phyloP scores from a whole-genome alignment of 75 land plant genomes.

The Adiantum capillusveneris region DNA sequence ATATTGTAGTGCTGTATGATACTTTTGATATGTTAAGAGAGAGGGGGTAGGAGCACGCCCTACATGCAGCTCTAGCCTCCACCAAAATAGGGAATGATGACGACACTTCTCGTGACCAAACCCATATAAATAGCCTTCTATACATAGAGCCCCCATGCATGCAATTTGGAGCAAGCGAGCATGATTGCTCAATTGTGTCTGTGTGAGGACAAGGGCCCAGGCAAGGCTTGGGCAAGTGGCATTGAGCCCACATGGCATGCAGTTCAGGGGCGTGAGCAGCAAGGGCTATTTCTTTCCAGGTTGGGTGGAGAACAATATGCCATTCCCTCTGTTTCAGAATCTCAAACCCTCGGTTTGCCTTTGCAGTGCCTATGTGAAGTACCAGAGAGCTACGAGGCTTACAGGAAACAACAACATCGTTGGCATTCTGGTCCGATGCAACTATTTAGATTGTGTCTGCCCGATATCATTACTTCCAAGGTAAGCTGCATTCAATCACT shows the following conservation, averaged over 20 bases:
- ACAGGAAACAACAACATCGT: conserved; percentile 78
- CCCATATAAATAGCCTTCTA: too few species aligned
- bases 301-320: too few species aligned
- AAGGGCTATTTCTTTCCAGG: too few species aligned
- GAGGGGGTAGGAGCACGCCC: too few species aligned
- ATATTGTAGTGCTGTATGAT: not conserved
- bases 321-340: not conserved
- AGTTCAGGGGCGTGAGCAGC: not conserved
- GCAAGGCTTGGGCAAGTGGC: not conserved
- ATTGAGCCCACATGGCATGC: not conserved
- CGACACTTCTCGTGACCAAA: too few species aligned
- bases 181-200: not conserved
- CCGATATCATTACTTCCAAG: conserved; percentile 64
- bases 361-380: conserved; percentile 72
- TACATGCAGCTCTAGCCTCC: too few species aligned
- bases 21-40: too few species aligned
- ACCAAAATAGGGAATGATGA: too few species aligned
- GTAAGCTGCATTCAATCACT: too few species aligned
- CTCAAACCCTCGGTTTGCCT: not conserved
- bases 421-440: conserved; percentile 98
- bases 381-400: conserved; percentile 89
- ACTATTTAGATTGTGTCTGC: conserved; percentile 67
- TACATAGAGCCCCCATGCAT: too few species aligned
- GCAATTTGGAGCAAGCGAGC: not conserved
- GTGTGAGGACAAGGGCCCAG: not conserved